Evolutionary conservation across 202 grass and related monocot species (phyloP).

Genomic region (Carex sylvatica): DNA sequence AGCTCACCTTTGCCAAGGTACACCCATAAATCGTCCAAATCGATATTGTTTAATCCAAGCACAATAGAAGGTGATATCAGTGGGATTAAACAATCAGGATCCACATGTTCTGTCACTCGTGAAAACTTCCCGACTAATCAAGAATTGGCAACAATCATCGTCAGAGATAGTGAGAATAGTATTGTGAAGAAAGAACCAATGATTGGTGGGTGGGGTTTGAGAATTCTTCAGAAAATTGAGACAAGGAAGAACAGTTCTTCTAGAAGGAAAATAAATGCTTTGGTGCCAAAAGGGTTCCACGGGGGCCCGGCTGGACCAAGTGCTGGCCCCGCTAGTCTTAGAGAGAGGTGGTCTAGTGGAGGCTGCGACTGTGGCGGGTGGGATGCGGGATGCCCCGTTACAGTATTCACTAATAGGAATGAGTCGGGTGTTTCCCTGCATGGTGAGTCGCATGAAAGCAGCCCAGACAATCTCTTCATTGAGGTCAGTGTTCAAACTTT

Average conservation of each 20-base stretch:
- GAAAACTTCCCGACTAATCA: constrained; percentile 46
- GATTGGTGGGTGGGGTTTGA: constrained; percentile 79
- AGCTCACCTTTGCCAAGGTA: constrained; percentile 50
- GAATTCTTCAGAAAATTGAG: constrained; percentile 72
- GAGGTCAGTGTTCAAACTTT: constrained; percentile 38
- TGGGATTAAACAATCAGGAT: constrained; percentile 33
- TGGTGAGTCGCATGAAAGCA: constrained; percentile 26
- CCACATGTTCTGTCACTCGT: constrained; percentile 15
- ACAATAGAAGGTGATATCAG: constrained; percentile 20
- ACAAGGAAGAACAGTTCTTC: not conserved
- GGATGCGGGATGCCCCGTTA: constrained; percentile 79
- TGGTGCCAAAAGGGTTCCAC: constrained; percentile 69
- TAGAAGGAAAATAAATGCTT: constrained; percentile 34
- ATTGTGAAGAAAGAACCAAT: constrained; percentile 18
- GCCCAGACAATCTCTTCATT: constrained; percentile 33
- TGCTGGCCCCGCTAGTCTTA: constrained; percentile 44
- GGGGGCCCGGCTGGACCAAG: constrained; percentile 28
- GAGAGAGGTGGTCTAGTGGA: constrained; percentile 64
- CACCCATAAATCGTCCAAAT: constrained; percentile 33
- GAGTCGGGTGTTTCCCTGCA: not conserved
- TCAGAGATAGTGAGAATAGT: constrained; percentile 32
- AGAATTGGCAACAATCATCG: constrained; percentile 68
- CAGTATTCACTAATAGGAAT: constrained; percentile 43
- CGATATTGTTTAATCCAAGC: constrained; percentile 25
- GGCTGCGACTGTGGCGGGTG: constrained; percentile 79